Evolutionary conservation across 352 stramenopile species (phyloP).

Genomic region (Phytophthora sp.): DNA sequence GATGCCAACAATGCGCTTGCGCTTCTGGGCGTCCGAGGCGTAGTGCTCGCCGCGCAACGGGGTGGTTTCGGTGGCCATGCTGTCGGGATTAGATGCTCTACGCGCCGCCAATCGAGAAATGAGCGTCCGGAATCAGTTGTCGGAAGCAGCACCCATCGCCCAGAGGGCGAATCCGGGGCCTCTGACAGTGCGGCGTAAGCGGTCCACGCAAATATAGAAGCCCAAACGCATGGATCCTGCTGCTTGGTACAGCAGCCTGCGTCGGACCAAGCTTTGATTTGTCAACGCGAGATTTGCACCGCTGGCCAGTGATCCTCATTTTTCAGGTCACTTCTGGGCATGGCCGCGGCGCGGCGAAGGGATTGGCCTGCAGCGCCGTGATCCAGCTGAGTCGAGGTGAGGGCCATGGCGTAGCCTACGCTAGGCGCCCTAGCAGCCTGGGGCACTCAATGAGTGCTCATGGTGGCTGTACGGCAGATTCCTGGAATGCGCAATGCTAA

Average conservation of each 20-base stretch:
- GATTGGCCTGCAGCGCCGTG: not conserved
- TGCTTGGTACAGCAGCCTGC: constrained; percentile 8
- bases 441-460: no score
- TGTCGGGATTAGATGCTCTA: constrained; percentile 7
- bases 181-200: constrained; percentile 16
- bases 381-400: not conserved
- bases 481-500: constrained; percentile 11
- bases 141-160: not conserved
- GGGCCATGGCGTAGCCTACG: not conserved
- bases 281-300: constrained; percentile 12
- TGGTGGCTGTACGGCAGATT: constrained; percentile 11
- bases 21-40: constrained; percentile 38
- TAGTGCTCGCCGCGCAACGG: constrained; percentile 36
- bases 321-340: constrained; percentile 11
- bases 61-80: constrained; percentile 39
- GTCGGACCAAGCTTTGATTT: constrained; percentile 15
- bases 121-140: constrained; percentile 3
- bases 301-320: not conserved
- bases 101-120: constrained; percentile 30
- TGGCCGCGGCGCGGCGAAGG: not conserved
- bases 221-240: not conserved
- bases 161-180: constrained; percentile 7
- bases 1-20: constrained; percentile 42
- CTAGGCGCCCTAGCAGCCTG: no score
- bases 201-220: constrained; percentile 32